phyloP scores from a whole-genome alignment of 495 filamentous ascomycete species.

The Aspergillus sparsus region DNA sequence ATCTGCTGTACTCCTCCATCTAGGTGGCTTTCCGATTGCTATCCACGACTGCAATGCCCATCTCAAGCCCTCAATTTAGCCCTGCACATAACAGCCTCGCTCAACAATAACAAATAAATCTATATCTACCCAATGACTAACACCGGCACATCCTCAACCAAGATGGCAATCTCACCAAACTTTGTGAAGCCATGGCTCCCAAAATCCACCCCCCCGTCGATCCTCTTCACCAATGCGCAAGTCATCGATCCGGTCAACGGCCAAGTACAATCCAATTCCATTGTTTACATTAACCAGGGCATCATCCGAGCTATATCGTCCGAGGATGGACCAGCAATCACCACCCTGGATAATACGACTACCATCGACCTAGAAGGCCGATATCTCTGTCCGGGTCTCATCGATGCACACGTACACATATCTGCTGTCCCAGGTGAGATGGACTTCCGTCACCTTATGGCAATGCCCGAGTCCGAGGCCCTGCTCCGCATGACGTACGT shows the following conservation, averaged over 20 bases:
- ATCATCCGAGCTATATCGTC: constrained; percentile 13
- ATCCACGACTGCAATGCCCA: too few species aligned
- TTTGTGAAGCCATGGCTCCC: constrained; percentile 31
- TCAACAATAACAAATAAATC: too few species aligned
- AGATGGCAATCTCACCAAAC: too few species aligned
- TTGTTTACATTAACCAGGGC: constrained; percentile 21
- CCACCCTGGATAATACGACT: neutral
- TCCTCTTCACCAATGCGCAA: constrained; percentile 29
- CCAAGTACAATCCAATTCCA: constrained; percentile 11
- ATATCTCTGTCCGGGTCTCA: constrained; percentile 56
- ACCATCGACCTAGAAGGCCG: constrained; percentile 45
- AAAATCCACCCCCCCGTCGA: constrained; percentile 13
- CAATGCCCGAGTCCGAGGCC: constrained; percentile 16
- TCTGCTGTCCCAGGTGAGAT: constrained; percentile 44
- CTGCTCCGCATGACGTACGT: constrained; percentile 23
- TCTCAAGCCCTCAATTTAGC: too few species aligned
- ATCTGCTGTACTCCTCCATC: too few species aligned
- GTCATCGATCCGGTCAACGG: constrained; percentile 27
- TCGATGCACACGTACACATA: constrained; percentile 62
- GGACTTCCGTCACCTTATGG: constrained; percentile 25
- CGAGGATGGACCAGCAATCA: neutral
- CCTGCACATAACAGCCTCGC: too few species aligned
- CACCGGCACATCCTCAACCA: too few species aligned
- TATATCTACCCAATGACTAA: too few species aligned
- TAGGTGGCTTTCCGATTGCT: too few species aligned